phyloP scores from a whole-genome alignment of 2,329 filamentous ascomycete genomes.

The Claviceps cyperi region DNA sequence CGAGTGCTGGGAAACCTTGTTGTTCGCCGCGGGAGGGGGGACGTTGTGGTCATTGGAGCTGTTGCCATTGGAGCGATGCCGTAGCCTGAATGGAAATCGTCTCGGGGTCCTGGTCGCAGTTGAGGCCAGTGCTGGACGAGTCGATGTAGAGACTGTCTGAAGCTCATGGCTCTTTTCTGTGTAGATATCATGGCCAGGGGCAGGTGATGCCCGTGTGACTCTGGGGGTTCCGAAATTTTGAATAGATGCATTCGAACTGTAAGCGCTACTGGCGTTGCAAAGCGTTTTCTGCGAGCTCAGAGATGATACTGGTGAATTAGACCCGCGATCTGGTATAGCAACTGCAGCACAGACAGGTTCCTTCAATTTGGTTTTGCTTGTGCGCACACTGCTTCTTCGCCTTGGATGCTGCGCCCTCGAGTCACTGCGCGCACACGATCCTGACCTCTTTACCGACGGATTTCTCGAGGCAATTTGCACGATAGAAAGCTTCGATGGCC shows the following conservation, averaged over 20 bases:
- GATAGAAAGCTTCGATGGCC: too few relatives aligned
- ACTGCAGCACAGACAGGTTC: conserved; percentile 9
- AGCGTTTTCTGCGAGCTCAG: conserved; percentile 28
- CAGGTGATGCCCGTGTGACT: not conserved
- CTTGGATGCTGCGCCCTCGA: too few relatives aligned
- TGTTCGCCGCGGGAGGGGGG: not conserved
- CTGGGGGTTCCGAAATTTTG: conserved; percentile 28
- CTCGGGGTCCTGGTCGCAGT: not conserved
- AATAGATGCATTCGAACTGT: conserved; percentile 44
- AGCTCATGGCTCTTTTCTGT: conserved; percentile 7
- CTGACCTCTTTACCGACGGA: too few relatives aligned
- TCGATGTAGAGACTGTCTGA: not conserved
- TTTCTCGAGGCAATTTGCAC: too few relatives aligned
- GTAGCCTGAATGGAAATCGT: not conserved
- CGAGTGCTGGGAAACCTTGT: not conserved
- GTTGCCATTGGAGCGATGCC: not conserved
- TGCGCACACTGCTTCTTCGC: not conserved
- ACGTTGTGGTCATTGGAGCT: not conserved
- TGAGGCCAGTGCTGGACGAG: not conserved
- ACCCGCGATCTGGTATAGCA: conserved; percentile 31
- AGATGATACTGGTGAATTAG: conserved; percentile 30
- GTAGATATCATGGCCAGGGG: conserved; percentile 4
- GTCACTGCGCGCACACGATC: too few relatives aligned
- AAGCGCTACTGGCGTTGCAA: conserved; percentile 46
- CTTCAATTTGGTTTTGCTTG: conserved; percentile 1